These are phyloP conservation scores for Begonia peltatifolia DNA, from an alignment of 306 rosid species.

Conservation along the genomic window DNA sequence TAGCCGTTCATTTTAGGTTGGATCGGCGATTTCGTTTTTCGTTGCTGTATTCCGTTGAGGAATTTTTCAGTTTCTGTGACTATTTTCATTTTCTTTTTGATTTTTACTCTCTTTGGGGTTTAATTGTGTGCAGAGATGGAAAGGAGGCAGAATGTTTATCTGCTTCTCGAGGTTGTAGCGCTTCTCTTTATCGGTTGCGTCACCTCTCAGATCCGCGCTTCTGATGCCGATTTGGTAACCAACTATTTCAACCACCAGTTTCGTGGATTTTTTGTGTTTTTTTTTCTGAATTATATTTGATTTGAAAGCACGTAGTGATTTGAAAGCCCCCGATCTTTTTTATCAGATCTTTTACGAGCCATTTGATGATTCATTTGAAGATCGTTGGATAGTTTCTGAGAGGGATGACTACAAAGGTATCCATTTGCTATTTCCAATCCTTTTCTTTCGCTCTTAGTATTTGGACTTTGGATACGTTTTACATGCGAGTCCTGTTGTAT, in stretches of 20 bases:
- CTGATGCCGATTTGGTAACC: conserved; percentile 34
- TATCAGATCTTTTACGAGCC: conserved; percentile 72
- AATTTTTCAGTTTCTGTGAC: neutral
- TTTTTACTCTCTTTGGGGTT: neutral
- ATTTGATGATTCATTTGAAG: conserved; percentile 60
- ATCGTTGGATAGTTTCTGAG: conserved; percentile 63
- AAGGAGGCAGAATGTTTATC: neutral
- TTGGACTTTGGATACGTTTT: neutral
- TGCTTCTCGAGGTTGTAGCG: neutral
- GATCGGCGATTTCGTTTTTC: no score
- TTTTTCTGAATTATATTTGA: neutral
- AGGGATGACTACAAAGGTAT: conserved; percentile 65
- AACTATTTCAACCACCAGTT: conserved; percentile 9
- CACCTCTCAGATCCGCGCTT: conserved; percentile 31
- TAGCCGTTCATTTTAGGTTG: no score
- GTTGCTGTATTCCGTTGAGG: no score
- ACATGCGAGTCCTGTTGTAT: neutral
- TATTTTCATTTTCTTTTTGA: neutral
- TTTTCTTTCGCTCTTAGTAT: neutral
- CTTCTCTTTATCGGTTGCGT: neutral
- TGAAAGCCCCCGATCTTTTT: neutral
- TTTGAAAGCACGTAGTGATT: neutral
- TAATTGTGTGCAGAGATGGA: neutral
- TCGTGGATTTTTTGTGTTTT: neutral
- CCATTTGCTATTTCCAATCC: neutral